Evolutionary conservation across 177 flowering plant species (phyloP).

Genomic region (Tripterygium wilfordii): DNA sequence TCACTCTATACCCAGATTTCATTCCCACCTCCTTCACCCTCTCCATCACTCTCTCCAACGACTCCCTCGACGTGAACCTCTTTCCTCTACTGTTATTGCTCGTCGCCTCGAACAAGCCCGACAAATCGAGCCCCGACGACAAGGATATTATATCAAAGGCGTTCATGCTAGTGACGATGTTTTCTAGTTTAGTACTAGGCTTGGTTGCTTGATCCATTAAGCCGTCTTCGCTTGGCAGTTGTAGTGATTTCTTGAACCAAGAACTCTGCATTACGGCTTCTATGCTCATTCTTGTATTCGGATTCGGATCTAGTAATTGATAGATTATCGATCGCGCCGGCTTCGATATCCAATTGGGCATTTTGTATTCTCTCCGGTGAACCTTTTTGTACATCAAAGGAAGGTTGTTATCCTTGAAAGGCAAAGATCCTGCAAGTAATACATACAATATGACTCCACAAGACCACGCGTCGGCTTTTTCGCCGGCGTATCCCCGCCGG

Average conservation of each 20-base stretch:
- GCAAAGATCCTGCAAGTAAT: constrained; percentile 47
- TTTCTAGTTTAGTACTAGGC: not conserved
- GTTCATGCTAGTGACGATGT: constrained; percentile 18
- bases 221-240: not conserved
- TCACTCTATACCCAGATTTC: constrained; percentile 40
- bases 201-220: not conserved
- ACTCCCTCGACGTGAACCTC: constrained; percentile 39
- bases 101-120: constrained; percentile 53
- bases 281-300: constrained; percentile 46
- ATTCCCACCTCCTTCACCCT: constrained; percentile 43
- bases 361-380: constrained; percentile 30
- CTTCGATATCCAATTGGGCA: constrained; percentile 58
- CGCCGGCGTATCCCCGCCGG: constrained; percentile 28
- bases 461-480: constrained; percentile 31
- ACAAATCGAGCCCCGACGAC: constrained; percentile 70
- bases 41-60: constrained; percentile 31
- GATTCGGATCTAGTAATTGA: constrained; percentile 70
- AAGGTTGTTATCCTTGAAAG: constrained; percentile 61
- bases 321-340: constrained; percentile 34
- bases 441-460: constrained; percentile 40
- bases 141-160: constrained; percentile 74
- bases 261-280: constrained; percentile 32
- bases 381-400: constrained; percentile 55
- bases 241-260: constrained; percentile 57
- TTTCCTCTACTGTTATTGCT: constrained; percentile 25